Percentiles rank a stretch among this genome's conserved stretches.
These are phyloP conservation scores for Aphanomyces stellatus DNA, from an alignment of 352 stramenopile genomes.

Conservation along the genomic window DNA sequence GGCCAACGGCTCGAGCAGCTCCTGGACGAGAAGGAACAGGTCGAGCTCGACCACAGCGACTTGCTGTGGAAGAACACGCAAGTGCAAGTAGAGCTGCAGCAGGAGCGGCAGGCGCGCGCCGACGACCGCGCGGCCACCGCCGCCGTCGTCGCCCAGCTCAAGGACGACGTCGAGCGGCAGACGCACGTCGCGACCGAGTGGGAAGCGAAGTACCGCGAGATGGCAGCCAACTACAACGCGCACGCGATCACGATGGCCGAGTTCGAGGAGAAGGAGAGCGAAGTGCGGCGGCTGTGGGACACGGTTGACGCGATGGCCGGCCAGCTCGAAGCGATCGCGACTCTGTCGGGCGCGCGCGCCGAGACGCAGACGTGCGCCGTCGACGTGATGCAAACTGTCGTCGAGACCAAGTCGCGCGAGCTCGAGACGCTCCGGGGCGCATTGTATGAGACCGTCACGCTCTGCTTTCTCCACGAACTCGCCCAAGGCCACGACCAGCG, in stretches of 20 bases:
- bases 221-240: neutral
- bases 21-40: neutral
- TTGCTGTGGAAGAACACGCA: conserved; percentile 1
- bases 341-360: neutral
- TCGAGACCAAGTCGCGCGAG: neutral
- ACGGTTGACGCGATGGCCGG: neutral
- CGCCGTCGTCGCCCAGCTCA: neutral
- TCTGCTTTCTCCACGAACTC: conserved; percentile 18
- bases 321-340: neutral
- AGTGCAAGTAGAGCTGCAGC: neutral
- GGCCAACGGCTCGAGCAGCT: neutral
- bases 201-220: neutral
- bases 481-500: neutral
- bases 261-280: neutral
- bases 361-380: neutral
- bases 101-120: neutral
- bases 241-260: conserved; percentile 3
- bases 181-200: neutral
- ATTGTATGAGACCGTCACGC: conserved; percentile 15
- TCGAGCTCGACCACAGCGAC: conserved; percentile 3
- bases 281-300: conserved; percentile 1
- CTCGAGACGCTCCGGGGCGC: neutral
- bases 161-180: neutral
- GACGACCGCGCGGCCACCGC: neutral
- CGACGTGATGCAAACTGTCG: neutral